Percentiles rank a stretch among this genome's conserved stretches.
These are phyloP conservation scores for Leccinum fallax DNA, from an alignment of 1,284 basidiomycete genomes.

Conservation along the genomic window DNA sequence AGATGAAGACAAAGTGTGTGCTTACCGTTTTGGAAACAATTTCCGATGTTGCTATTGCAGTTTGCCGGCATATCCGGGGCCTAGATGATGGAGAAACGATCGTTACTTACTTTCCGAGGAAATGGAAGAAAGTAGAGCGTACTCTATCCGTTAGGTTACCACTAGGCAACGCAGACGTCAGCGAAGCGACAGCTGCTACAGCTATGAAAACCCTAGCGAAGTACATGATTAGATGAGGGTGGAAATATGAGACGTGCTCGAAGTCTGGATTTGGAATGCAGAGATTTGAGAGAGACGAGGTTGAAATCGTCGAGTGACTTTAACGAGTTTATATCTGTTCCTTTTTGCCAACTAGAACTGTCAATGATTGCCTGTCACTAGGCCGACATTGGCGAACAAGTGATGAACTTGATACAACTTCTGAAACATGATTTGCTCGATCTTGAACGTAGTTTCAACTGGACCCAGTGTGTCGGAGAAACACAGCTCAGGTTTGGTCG, in stretches of 20 bases:
- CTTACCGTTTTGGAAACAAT: not conserved
- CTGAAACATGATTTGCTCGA: not conserved
- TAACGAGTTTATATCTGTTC: not conserved
- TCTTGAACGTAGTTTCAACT: not conserved
- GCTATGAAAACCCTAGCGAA: not conserved
- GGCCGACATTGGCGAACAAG: not conserved
- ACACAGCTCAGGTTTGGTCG: not conserved
- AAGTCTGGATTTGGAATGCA: not conserved
- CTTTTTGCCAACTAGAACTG: not conserved
- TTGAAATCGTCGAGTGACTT: not conserved
- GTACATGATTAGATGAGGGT: not conserved
- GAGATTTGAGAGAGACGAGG: no score
- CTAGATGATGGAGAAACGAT: not conserved
- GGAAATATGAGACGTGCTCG: not conserved
- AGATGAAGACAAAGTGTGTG: not conserved
- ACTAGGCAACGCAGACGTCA: not conserved
- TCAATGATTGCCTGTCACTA: not conserved
- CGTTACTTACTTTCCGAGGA: not conserved
- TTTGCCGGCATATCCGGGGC: not conserved
- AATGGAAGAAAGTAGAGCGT: not conserved
- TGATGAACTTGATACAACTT: not conserved
- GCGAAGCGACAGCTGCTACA: not conserved
- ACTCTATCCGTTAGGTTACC: not conserved
- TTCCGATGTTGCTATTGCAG: not conserved
- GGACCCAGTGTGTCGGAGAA: not conserved